A percentile compares a stretch with the other conserved stretches of the same genome.
These are phyloP conservation scores for Chaetoceros muelleri DNA, from an alignment of 108 stramenopile genomes.

Conservation along the genomic window DNA sequence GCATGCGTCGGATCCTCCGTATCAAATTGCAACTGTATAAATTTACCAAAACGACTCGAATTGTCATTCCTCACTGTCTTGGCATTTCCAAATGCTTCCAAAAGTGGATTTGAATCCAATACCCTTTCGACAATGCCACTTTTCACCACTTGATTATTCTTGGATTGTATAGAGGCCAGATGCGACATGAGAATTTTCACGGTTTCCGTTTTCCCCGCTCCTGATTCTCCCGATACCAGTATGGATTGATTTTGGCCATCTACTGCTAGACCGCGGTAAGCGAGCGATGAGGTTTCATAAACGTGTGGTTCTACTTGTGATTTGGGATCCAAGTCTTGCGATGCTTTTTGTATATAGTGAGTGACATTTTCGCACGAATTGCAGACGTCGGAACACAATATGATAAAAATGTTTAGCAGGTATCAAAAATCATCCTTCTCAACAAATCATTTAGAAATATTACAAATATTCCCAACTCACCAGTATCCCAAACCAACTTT, in stretches of 20 bases:
- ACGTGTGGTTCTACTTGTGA: constrained; percentile 60
- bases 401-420: too few relatives aligned
- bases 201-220: constrained; percentile 92
- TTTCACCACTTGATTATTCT: constrained; percentile 13
- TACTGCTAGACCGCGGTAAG: constrained; percentile 57
- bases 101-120: constrained; percentile 84
- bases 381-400: too few relatives aligned
- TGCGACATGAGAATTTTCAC: constrained; percentile 87
- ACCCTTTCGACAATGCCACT: constrained; percentile 57
- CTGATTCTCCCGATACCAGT: constrained; percentile 80
- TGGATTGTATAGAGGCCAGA: constrained; percentile 57
- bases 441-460: too few relatives aligned
- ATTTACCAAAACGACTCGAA: constrained; percentile 84
- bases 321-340: constrained; percentile 40
- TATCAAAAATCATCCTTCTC: too few relatives aligned
- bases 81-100: constrained; percentile 91
- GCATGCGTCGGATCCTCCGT: constrained; percentile 27
- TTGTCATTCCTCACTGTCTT: constrained; percentile 87
- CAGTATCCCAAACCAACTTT: constrained; percentile 65
- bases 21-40: constrained; percentile 79
- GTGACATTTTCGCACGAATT: too few relatives aligned
- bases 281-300: constrained; percentile 71
- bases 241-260: constrained; percentile 67
- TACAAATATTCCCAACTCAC: too few relatives aligned
- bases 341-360: too few relatives aligned